These are phyloP conservation scores for Scheffersomyces segobiensis DNA, from an alignment of 1,139 yeast species.

Conservation along the genomic window DNA sequence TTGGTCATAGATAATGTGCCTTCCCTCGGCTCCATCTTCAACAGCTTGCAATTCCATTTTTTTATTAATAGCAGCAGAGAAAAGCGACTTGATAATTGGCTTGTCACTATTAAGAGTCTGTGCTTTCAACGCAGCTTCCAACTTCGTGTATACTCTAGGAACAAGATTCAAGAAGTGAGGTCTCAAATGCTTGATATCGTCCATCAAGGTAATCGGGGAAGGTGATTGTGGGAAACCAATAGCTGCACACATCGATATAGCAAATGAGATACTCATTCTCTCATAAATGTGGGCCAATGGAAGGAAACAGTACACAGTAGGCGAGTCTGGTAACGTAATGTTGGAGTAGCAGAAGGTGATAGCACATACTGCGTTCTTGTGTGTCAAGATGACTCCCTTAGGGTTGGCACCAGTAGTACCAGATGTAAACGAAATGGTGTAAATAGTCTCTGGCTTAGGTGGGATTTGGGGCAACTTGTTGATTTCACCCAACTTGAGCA, in stretches of 20 bases:
- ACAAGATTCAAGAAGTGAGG: constrained; percentile 27
- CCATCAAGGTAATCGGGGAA: constrained; percentile 38
- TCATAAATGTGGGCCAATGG: constrained; percentile 77
- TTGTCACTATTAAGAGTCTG: constrained; percentile 37
- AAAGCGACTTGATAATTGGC: constrained; percentile 26
- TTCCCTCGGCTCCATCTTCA: constrained; percentile 30
- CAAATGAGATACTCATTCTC: constrained; percentile 28
- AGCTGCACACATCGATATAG: constrained; percentile 30
- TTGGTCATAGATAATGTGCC: constrained; percentile 34
- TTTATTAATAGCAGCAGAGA: constrained; percentile 29
- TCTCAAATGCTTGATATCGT: constrained; percentile 35
- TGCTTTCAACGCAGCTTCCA: constrained; percentile 24
- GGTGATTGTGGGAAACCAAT: constrained; percentile 45
- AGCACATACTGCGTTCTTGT: constrained; percentile 29
- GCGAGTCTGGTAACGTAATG: constrained; percentile 11
- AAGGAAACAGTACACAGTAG: constrained; percentile 34
- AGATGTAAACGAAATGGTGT: constrained; percentile 33
- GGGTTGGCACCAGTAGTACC: constrained; percentile 42
- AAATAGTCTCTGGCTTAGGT: constrained; percentile 22
- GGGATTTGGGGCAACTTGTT: constrained; percentile 18
- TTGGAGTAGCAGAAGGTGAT: constrained; percentile 19
- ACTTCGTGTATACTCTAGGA: constrained; percentile 23
- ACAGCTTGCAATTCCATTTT: constrained; percentile 32
- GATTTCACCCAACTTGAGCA: constrained; percentile 25
- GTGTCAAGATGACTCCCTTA: constrained; percentile 38